A percentile compares a stretch with the other conserved stretches of the same genome.
phyloP scores from a whole-genome alignment of 2,329 filamentous ascomycete genomes.

The Cryphonectria radicalis region DNA sequence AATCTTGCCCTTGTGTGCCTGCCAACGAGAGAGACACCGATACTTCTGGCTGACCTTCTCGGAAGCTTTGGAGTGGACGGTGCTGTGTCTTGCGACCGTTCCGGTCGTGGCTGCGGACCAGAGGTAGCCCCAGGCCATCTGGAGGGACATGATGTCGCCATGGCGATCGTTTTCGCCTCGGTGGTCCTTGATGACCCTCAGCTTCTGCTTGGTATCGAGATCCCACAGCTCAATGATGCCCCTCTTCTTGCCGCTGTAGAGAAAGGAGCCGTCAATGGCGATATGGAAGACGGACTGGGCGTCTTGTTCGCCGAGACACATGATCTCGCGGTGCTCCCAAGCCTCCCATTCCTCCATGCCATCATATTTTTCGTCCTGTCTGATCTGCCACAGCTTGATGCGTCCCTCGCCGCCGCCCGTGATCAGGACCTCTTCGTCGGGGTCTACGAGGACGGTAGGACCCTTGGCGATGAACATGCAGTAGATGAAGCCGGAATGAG shows the following conservation, averaged over 20 bases:
- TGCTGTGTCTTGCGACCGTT: slow-evolving; percentile 75
- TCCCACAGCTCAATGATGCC: slow-evolving; percentile 97
- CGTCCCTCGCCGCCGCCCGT: slow-evolving; percentile 93
- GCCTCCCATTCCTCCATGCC: slow-evolving; percentile 61
- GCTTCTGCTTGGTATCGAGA: slow-evolving; percentile 86
- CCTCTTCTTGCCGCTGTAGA: slow-evolving; percentile 87
- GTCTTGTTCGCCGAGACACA: slow-evolving; percentile 64
- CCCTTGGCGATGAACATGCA: slow-evolving; percentile 88
- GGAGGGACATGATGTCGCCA: slow-evolving; percentile 83
- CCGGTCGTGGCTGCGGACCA: slow-evolving; percentile 91
- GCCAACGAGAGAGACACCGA: slow-evolving; percentile 41
- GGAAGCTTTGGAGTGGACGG: slow-evolving; percentile 62
- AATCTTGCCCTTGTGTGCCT: slow-evolving; percentile 83
- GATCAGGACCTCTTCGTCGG: slow-evolving; percentile 79
- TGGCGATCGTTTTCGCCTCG: slow-evolving; percentile 39
- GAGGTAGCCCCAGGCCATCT: slow-evolving; percentile 82
- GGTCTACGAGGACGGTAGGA: slow-evolving; percentile 66
- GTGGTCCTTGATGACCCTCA: slow-evolving; percentile 83
- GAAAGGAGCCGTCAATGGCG: slow-evolving; percentile 84
- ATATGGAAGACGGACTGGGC: slow-evolving; percentile 72
- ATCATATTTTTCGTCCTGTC: slow-evolving; percentile 53
- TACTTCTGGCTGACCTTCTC: slow-evolving; percentile 60
- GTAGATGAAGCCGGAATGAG: slow-evolving; percentile 94
- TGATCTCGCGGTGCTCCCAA: slow-evolving; percentile 49
- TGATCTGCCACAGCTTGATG: slow-evolving; percentile 89